Percentiles rank a stretch among this genome's conserved stretches.
These are phyloP conservation scores for Diphasiastrum complanatum DNA, from an alignment of 83 land plant genomes.

Conservation along the genomic window DNA sequence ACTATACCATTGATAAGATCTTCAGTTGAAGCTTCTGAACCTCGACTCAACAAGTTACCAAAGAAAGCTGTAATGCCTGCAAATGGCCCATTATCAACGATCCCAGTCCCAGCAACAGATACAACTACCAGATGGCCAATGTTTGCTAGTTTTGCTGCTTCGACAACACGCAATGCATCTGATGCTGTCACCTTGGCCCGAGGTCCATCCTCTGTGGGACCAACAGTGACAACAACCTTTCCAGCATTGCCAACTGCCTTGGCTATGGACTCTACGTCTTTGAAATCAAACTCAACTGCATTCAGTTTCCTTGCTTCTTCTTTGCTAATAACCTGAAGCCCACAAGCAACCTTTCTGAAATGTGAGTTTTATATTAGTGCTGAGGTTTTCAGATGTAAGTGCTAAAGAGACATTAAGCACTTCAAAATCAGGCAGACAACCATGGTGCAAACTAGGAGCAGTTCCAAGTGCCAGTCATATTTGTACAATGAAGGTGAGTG, in stretches of 20 bases:
- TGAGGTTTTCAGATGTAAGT: too few species aligned
- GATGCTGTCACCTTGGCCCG: not conserved
- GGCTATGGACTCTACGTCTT: too few species aligned
- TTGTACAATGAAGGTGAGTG: too few species aligned
- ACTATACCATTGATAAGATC: not conserved
- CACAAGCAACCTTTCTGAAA: too few species aligned
- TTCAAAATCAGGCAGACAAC: too few species aligned
- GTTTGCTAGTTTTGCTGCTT: too few species aligned
- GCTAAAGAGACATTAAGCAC: too few species aligned
- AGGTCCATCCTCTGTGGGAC: constrained; percentile 2
- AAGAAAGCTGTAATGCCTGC: too few species aligned
- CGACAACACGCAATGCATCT: constrained; percentile 2
- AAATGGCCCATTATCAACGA: not conserved
- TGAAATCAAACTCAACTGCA: constrained; percentile 5
- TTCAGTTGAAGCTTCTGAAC: constrained; percentile 2
- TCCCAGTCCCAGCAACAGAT: not conserved
- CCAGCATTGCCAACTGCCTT: constrained; percentile 6
- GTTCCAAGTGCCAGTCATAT: too few species aligned
- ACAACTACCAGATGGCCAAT: constrained; percentile 1
- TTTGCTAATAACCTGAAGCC: constrained; percentile 8
- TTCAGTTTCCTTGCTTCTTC: constrained; percentile 7
- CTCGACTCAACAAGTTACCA: constrained; percentile 2
- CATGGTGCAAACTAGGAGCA: too few species aligned
- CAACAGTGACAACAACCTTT: constrained; percentile 1
- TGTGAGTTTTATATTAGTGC: too few species aligned